Conservation (phyloP, 257 asterid species). For the Haberlea rhodopensis region DNA sequence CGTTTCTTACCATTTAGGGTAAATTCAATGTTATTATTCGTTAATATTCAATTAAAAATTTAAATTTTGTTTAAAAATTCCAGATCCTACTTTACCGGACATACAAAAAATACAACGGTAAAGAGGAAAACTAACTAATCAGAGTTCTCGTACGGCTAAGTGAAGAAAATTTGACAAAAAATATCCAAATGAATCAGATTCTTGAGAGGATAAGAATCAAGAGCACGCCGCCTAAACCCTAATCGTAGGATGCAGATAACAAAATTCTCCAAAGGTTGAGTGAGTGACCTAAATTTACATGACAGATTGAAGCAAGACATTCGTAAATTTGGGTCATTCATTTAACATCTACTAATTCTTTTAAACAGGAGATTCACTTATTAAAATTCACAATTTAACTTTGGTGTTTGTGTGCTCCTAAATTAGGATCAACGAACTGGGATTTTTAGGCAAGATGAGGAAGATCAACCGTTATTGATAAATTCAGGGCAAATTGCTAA, state of each 20-base stretch:
- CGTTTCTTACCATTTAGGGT: neutral
- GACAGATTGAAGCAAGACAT: too few species aligned
- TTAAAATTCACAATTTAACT: too few species aligned
- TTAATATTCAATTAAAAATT: conserved; percentile 4
- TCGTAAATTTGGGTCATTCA: too few species aligned
- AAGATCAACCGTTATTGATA: too few species aligned
- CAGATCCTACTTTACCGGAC: neutral
- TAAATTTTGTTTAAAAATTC: neutral
- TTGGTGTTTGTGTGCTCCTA: too few species aligned
- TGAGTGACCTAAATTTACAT: too few species aligned
- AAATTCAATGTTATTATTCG: neutral
- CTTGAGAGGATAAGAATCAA: neutral
- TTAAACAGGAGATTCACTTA: too few species aligned
- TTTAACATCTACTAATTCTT: too few species aligned
- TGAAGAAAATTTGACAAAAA: neutral
- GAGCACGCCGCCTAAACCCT: conserved; percentile 39
- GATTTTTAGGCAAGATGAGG: too few species aligned
- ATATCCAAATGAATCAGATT: conserved; percentile 4
- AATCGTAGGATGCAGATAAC: conserved; percentile 20
- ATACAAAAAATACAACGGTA: neutral
- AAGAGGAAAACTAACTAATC: neutral
- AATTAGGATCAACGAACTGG: too few species aligned
- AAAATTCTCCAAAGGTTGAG: conserved; percentile 24
- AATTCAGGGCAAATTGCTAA: too few species aligned
- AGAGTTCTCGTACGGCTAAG: too few species aligned